Percentiles rank a stretch among this genome's conserved stretches.
These are phyloP conservation scores for Anethum foeniculum DNA, from an alignment of 140 eudicot genomes.

Conservation along the genomic window DNA sequence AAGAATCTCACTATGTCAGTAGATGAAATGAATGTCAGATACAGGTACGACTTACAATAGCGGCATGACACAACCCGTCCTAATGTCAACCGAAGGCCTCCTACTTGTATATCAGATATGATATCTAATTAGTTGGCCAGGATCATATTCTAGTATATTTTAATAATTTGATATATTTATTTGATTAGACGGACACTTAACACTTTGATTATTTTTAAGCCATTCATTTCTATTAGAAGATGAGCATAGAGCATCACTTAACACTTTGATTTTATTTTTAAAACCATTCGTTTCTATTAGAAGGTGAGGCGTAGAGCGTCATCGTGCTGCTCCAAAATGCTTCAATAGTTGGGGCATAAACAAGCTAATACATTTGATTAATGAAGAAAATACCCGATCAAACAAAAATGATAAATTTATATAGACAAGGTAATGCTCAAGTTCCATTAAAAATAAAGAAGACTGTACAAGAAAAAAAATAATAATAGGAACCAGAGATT, in stretches of 20 bases:
- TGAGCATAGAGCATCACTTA: too few species aligned
- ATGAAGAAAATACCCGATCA: not conserved
- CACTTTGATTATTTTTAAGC: too few species aligned
- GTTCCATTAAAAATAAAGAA: not conserved
- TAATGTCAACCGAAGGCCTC: not conserved
- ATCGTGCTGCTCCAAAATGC: too few species aligned
- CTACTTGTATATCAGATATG: not conserved
- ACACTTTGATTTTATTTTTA: too few species aligned
- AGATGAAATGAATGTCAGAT: not conserved
- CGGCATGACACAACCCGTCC: not conserved
- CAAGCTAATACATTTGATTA: not conserved
- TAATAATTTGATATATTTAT: too few species aligned
- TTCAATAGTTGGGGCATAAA: not conserved
- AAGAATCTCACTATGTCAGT: not conserved
- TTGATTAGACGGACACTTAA: too few species aligned
- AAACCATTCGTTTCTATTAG: too few species aligned
- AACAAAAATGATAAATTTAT: not conserved
- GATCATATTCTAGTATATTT: not conserved
- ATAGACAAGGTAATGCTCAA: not conserved
- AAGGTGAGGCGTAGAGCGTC: not conserved
- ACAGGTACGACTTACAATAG: not conserved
- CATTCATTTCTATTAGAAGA: too few species aligned
- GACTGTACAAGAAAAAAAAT: slow-evolving; percentile 15
- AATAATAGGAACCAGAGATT: not conserved
- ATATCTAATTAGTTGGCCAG: not conserved